phyloP scores from a whole-genome alignment of 495 filamentous ascomycete species.

The Neurospora tetraspora region DNA sequence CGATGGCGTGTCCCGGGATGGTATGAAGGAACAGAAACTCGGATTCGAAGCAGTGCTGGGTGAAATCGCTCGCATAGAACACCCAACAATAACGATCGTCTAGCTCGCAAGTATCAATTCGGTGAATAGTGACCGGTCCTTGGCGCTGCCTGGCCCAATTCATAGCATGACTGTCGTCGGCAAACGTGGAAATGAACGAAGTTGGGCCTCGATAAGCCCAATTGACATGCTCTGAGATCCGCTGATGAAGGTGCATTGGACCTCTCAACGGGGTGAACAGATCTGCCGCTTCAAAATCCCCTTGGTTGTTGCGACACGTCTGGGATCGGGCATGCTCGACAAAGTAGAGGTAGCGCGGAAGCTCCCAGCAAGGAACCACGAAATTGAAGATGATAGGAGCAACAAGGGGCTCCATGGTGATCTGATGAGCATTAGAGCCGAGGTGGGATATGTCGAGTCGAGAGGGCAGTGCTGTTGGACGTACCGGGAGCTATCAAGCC shows the following conservation, averaged over 20 bases:
- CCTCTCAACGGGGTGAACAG: background rate
- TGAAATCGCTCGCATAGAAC: background rate
- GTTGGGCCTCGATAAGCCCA: background rate
- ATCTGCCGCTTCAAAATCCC: background rate
- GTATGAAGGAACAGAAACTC: background rate
- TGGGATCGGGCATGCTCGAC: background rate
- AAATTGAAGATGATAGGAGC: background rate
- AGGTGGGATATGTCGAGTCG: background rate
- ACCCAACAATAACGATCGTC: background rate
- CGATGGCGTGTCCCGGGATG: background rate
- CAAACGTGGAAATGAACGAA: background rate
- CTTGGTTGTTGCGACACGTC: background rate
- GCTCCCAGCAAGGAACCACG: background rate
- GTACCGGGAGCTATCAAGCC: background rate
- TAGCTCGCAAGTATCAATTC: background rate
- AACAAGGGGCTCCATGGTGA: background rate
- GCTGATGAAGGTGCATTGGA: background rate
- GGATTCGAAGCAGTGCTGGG: background rate
- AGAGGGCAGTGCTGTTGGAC: background rate
- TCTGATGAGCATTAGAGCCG: background rate
- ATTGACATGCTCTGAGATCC: background rate
- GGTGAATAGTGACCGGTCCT: background rate
- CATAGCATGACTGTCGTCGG: background rate
- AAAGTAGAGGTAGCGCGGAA: background rate
- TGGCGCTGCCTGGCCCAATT: background rate